Evolutionary conservation across 176 grass and related monocot genomes (phyloP), one percentile per base, ranked within the genome.

Genomic region (Bolboschoenus planiculmis): DNA sequence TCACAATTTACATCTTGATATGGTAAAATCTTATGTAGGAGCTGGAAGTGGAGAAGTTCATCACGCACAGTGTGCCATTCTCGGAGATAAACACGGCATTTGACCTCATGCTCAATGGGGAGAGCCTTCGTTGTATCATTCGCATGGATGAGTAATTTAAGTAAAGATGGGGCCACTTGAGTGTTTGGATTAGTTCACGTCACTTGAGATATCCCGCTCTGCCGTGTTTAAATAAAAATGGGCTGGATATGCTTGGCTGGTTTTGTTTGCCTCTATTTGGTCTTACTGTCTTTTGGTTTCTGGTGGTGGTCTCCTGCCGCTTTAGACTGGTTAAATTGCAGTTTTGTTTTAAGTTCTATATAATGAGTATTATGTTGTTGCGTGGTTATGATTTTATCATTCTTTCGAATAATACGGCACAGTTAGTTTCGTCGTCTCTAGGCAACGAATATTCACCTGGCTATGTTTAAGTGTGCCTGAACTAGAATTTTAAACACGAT

Each of bases 61-160:
- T 97, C 83, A 97, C 95, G 0, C 95, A 97, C 79, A 94, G 39
- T 59, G 90, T 97, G 29, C 78, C 92, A 0, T 92, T 97, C 88
- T 92, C 95, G 4, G 81, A 94, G 85, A 97, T 97, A 82, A 97
- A 94, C 82, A 94, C 84, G 15, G 92, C 95, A 0, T 97, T 97
- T 30, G 95, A 97, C 43, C 90, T 89, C 43, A 94, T 97, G 95
- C 87, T 94, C 78, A 97, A 91, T 36, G 95, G 95, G 0, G 92
- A 94, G 74, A 21, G 95, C 56, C 83, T 97, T 24, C 90, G 92
- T n/a, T 97, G 95, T 84, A 85, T 97, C 71, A 97, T 97, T 76
- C 85, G 58, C 57, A 97, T 97, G 95, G 92, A 83, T 4, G 16
- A 27, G 24, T 66, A 55, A 46, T 48, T n/a, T 47, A 21, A 54